These are phyloP conservation scores for Scedosporium boydii DNA, from an alignment of 2,329 filamentous ascomycete genomes.

Conservation along the genomic window DNA sequence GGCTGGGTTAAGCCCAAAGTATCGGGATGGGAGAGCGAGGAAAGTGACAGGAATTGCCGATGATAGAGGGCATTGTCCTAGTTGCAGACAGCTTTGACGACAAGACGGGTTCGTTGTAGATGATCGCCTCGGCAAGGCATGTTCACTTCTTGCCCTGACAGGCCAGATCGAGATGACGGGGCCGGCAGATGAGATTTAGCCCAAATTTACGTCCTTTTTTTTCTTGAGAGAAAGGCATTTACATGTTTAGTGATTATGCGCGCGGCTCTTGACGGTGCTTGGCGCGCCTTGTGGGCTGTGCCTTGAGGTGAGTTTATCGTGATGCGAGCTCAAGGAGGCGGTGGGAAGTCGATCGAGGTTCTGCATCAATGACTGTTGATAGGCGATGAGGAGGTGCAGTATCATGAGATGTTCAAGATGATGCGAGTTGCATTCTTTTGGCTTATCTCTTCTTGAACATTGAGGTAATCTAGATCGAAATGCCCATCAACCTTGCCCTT, in stretches of 20 bases:
- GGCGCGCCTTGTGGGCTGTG: not conserved
- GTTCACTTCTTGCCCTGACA: not conserved
- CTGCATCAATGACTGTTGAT: too few species aligned
- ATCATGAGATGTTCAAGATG: too few species aligned
- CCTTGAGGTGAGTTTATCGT: not conserved
- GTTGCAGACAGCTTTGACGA: not conserved
- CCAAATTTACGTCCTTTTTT: too few species aligned
- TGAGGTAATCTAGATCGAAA: not conserved
- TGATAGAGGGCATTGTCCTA: not conserved
- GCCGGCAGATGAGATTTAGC: not conserved
- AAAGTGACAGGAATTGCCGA: not conserved
- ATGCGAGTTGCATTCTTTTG: too few species aligned
- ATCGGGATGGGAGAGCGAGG: not conserved
- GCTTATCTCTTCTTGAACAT: not conserved
- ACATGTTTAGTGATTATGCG: not conserved
- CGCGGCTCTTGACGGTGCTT: not conserved
- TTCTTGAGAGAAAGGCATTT: not conserved
- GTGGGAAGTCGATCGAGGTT: too few species aligned
- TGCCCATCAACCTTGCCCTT: not conserved
- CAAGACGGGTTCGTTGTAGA: not conserved
- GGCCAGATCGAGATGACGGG: not conserved
- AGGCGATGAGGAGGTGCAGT: too few species aligned
- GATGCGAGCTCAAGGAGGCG: not conserved
- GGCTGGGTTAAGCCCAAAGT: not conserved
- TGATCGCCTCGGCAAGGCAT: not conserved